Conservation (phyloP, 2,329 filamentous ascomycete genomes). For the Cladosporium cucumerinum region DNA sequence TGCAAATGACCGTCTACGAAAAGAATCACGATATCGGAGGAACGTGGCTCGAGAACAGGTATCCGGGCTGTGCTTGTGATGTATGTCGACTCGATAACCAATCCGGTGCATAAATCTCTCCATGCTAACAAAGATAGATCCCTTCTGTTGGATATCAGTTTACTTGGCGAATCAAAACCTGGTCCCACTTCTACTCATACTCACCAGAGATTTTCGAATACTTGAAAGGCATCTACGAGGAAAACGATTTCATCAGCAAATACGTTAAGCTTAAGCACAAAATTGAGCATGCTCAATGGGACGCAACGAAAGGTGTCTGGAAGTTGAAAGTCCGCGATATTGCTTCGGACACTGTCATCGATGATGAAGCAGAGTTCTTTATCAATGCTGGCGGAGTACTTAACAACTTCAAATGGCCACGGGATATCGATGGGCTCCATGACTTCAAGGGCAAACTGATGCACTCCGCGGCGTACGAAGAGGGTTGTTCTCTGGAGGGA, state of each 20-base stretch:
- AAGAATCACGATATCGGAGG: conserved; percentile 38
- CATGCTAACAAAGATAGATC: conserved; percentile 26
- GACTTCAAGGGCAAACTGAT: conserved; percentile 44
- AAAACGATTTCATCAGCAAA: conserved; percentile 45
- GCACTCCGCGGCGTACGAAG: conserved; percentile 44
- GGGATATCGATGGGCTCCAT: conserved; percentile 40
- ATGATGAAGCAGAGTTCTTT: conserved; percentile 38
- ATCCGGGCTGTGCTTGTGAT: conserved; percentile 45
- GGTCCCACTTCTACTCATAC: conserved; percentile 49
- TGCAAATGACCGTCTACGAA: conserved; percentile 40
- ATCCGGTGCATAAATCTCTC: neutral
- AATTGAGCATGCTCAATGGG: conserved; percentile 45
- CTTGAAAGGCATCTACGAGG: conserved; percentile 44
- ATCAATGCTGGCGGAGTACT: conserved; percentile 45
- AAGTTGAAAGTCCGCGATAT: conserved; percentile 38
- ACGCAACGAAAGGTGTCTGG: conserved; percentile 41
- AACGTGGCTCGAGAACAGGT: conserved; percentile 36
- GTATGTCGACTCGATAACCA: neutral
- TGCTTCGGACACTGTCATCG: conserved; percentile 32
- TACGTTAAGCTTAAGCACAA: conserved; percentile 47
- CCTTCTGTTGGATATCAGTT: conserved; percentile 42
- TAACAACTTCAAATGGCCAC: conserved; percentile 45
- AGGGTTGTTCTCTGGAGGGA: conserved; percentile 37
- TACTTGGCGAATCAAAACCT: conserved; percentile 49
- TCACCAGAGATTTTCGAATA: conserved; percentile 50